phyloP scores from a whole-genome alignment of 2,329 filamentous ascomycete genomes.

The Beauveria sp. region DNA sequence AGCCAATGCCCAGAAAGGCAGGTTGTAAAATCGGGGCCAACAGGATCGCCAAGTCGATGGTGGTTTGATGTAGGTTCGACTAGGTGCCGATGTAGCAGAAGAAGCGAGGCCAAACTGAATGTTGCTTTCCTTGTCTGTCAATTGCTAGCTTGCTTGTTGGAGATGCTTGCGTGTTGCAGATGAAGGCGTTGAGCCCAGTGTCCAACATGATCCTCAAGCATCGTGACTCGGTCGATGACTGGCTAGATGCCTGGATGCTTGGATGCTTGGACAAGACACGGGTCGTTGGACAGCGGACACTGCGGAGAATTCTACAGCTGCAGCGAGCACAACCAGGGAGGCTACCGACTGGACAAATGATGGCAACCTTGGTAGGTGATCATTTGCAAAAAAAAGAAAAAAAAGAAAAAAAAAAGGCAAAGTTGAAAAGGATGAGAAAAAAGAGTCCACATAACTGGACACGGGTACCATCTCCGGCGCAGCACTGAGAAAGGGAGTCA shows the following conservation, averaged over 20 bases:
- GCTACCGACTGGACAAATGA: too few relatives aligned
- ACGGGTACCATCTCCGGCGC: conserved; percentile 8
- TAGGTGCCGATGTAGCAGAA: background rate
- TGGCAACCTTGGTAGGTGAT: too few relatives aligned
- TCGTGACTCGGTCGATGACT: too few relatives aligned
- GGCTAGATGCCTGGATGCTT: too few relatives aligned
- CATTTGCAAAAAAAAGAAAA: background rate
- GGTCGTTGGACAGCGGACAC: too few relatives aligned
- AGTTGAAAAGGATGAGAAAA: background rate
- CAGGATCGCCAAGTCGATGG: conserved; percentile 4
- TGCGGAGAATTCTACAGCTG: background rate
- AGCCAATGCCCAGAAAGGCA: background rate
- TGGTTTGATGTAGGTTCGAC: background rate
- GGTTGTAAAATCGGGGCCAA: conserved; percentile 1
- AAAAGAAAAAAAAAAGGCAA: background rate
- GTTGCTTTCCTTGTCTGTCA: background rate
- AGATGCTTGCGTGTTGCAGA: too few relatives aligned
- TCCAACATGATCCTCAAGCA: too few relatives aligned
- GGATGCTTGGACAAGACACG: too few relatives aligned
- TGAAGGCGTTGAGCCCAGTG: too few relatives aligned
- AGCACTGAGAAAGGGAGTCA: background rate
- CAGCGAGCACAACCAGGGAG: background rate
- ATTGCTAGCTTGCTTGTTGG: background rate
- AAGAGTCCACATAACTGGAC: conserved; percentile 6
- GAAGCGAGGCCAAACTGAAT: background rate